These are phyloP conservation scores for Candida boleticola DNA, from an alignment of 805 yeast species.

Conservation along the genomic window DNA sequence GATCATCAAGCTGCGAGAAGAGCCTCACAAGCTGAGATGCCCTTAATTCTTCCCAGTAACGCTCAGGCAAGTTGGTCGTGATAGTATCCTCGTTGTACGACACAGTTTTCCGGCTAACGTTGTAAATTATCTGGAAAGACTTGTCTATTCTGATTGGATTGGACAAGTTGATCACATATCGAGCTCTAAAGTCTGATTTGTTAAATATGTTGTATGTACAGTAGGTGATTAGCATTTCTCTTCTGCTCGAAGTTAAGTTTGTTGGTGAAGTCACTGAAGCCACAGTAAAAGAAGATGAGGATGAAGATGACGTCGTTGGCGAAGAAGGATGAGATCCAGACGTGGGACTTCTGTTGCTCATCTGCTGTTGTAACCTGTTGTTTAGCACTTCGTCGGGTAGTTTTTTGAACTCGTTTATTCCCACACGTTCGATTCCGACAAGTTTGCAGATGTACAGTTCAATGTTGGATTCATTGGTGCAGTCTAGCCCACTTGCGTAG, in stretches of 20 bases:
- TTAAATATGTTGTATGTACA: slow-evolving; percentile 75
- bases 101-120: slow-evolving; percentile 12
- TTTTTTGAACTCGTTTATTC: slow-evolving; percentile 14
- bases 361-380: not conserved
- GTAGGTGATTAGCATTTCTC: slow-evolving; percentile 46
- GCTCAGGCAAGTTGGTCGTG: slow-evolving; percentile 9
- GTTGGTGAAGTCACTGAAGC: not conserved
- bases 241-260: slow-evolving; percentile 4
- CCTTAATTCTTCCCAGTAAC: slow-evolving; percentile 60
- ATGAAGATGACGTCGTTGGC: not conserved
- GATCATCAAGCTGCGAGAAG: slow-evolving; percentile 50
- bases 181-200: slow-evolving; percentile 72
- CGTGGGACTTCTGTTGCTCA: not conserved
- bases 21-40: slow-evolving; percentile 58
- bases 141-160: slow-evolving; percentile 25
- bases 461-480: slow-evolving; percentile 18
- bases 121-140: slow-evolving; percentile 25
- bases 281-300: not conserved
- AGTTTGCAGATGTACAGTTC: slow-evolving; percentile 27
- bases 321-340: not conserved
- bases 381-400: not conserved
- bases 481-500: slow-evolving; percentile 34
- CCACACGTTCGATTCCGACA: slow-evolving; percentile 23
- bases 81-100: slow-evolving; percentile 17
- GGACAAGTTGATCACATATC: slow-evolving; percentile 38